phyloP scores from a whole-genome alignment of 192 early-diverging fungal species.

The Coemansia sp. region DNA sequence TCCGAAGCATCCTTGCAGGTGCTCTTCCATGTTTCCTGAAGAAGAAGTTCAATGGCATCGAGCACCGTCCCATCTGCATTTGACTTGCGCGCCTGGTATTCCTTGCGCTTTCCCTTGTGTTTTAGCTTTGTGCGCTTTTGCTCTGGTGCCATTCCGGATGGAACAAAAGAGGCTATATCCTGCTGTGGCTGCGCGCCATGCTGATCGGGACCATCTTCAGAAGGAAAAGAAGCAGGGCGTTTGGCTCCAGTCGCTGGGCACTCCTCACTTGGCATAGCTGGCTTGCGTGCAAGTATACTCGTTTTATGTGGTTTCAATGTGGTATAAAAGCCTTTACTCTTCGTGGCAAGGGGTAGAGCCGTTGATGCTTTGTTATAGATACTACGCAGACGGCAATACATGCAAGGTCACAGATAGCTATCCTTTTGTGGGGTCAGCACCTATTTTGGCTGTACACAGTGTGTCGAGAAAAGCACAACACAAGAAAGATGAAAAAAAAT shows the following conservation, averaged over 20 bases:
- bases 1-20: background rate
- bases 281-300: background rate
- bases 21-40: conserved; percentile 22
- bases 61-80: conserved; percentile 42
- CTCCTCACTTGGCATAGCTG: background rate
- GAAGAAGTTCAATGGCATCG: conserved; percentile 33
- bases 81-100: conserved; percentile 24
- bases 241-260: background rate
- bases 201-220: background rate
- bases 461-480: too few species aligned
- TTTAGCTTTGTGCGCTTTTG: conserved; percentile 35
- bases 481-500: background rate
- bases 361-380: background rate
- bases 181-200: too few species aligned
- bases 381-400: background rate
- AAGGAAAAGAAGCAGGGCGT: background rate
- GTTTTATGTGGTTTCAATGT: background rate
- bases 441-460: too few species aligned
- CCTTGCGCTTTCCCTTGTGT: conserved; percentile 11
- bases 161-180: background rate
- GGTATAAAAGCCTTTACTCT: background rate
- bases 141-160: conserved; percentile 1
- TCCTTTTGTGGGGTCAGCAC: too few species aligned
- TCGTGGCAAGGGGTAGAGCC: background rate
- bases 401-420: background rate